phyloP scores from a whole-genome alignment of 306 rosid species.

The Ziziphus jujuba region DNA sequence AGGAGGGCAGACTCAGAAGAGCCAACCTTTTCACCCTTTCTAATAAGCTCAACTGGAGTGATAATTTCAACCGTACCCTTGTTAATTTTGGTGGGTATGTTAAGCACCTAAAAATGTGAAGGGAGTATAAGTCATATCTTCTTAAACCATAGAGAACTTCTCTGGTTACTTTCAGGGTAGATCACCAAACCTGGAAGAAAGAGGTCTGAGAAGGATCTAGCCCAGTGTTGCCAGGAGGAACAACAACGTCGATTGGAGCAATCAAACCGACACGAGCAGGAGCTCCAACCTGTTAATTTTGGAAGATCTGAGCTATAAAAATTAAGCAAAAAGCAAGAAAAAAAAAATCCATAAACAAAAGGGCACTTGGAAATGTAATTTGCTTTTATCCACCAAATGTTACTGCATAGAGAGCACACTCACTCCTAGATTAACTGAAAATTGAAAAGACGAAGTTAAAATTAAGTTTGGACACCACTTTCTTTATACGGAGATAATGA shows the following conservation, averaged over 20 bases:
- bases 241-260: slow-evolving; percentile 95
- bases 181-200: slow-evolving; percentile 70
- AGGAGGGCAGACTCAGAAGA: slow-evolving; percentile 92
- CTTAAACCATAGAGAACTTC: neutral
- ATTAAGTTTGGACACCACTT: too few species aligned
- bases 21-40: slow-evolving; percentile 92
- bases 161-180: neutral
- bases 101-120: slow-evolving; percentile 51
- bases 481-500: too few species aligned
- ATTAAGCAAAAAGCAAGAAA: too few species aligned
- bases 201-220: slow-evolving; percentile 95
- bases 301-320: too few species aligned
- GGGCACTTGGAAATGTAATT: too few species aligned
- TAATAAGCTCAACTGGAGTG: slow-evolving; percentile 91
- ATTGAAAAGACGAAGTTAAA: too few species aligned
- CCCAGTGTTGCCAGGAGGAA: slow-evolving; percentile 95
- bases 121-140: neutral
- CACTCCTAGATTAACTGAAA: too few species aligned
- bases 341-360: too few species aligned
- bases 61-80: slow-evolving; percentile 93
- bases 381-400: too few species aligned
- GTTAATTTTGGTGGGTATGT: slow-evolving; percentile 90
- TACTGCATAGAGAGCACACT: too few species aligned
- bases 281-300: slow-evolving; percentile 64
- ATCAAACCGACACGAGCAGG: slow-evolving; percentile 99